These are phyloP conservation scores for Fusarium musae DNA, from an alignment of 2,329 filamentous ascomycete species.

Conservation along the genomic window DNA sequence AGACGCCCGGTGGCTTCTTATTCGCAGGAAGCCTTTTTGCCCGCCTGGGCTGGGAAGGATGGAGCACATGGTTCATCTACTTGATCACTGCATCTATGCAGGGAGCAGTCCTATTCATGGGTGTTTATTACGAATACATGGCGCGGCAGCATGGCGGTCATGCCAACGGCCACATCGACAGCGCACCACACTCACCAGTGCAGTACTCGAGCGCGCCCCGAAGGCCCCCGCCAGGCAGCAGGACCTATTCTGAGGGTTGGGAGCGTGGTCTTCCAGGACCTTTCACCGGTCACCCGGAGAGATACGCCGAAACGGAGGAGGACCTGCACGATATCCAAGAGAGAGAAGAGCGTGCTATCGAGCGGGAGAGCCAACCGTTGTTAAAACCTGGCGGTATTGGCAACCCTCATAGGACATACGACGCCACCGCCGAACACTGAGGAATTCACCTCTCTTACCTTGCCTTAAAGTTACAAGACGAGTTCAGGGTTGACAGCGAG, in stretches of 20 bases:
- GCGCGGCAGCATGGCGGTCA: conserved; percentile 49
- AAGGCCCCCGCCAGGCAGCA: conserved; percentile 51
- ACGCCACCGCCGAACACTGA: conserved; percentile 43
- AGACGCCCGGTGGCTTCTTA: conserved; percentile 91
- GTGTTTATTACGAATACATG: conserved; percentile 77
- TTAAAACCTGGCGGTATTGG: conserved; percentile 63
- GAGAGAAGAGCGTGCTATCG: conserved; percentile 62
- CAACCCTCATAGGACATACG: conserved; percentile 56
- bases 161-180: conserved; percentile 37
- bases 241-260: conserved; percentile 62
- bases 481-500: conserved; percentile 27
- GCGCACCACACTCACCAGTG: conserved; percentile 45
- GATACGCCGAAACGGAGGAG: conserved; percentile 63
- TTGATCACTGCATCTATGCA: conserved; percentile 88
- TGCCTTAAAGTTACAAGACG: conserved; percentile 7
- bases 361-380: conserved; percentile 61
- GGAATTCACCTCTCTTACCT: background rate
- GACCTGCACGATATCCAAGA: conserved; percentile 62
- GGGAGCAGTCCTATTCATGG: conserved; percentile 82
- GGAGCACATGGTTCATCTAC: conserved; percentile 96
- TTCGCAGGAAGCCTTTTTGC: conserved; percentile 87
- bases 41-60: conserved; percentile 82
- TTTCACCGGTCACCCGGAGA: conserved; percentile 63
- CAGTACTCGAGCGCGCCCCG: conserved; percentile 44
- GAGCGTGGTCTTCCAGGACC: conserved; percentile 63